phyloP scores from a whole-genome alignment of 495 filamentous ascomycete species.

The Aspergillus incahuasiensis region DNA sequence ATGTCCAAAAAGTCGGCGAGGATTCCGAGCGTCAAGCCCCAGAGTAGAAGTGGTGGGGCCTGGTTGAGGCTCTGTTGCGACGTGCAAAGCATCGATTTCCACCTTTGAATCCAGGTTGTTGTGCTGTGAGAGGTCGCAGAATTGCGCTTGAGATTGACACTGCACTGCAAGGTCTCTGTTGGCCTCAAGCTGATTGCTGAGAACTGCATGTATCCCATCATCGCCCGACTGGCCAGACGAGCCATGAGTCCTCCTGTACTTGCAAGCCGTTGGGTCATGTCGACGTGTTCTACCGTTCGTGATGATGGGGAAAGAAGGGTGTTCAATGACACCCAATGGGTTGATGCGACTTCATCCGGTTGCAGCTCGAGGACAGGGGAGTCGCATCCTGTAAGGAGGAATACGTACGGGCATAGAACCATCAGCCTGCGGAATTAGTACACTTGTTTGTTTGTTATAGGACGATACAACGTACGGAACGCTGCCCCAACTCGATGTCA shows the following conservation, averaged over 20 bases:
- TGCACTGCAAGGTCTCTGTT: slow-evolving; percentile 56
- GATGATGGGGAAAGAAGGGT: slow-evolving; percentile 57
- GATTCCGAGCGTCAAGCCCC: slow-evolving; percentile 72
- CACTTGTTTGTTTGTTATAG: not conserved
- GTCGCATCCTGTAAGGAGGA: slow-evolving; percentile 54
- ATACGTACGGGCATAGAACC: slow-evolving; percentile 75
- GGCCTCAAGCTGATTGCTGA: slow-evolving; percentile 62
- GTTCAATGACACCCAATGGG: slow-evolving; percentile 71
- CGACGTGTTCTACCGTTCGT: slow-evolving; percentile 60
- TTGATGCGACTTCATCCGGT: slow-evolving; percentile 67
- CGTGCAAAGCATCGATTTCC: slow-evolving; percentile 29
- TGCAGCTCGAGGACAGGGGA: slow-evolving; percentile 60
- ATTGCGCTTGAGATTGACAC: slow-evolving; percentile 42
- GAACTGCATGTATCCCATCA: slow-evolving; percentile 68
- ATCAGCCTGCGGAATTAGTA: slow-evolving; percentile 49
- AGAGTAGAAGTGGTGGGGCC: slow-evolving; percentile 57
- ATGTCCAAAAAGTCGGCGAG: slow-evolving; percentile 69
- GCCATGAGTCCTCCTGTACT: slow-evolving; percentile 46
- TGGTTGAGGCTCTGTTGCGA: slow-evolving; percentile 29
- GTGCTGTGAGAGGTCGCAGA: slow-evolving; percentile 22
- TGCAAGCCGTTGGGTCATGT: slow-evolving; percentile 61
- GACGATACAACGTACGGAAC: slow-evolving; percentile 49
- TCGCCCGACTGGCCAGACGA: slow-evolving; percentile 46
- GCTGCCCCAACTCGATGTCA: slow-evolving; percentile 69
- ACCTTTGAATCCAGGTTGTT: slow-evolving; percentile 20